Percentiles rank a stretch among this genome's conserved stretches.
phyloP scores from a whole-genome alignment of 1,284 basidiomycete genomes.

The Ceratorhiza oryzae-sativae region DNA sequence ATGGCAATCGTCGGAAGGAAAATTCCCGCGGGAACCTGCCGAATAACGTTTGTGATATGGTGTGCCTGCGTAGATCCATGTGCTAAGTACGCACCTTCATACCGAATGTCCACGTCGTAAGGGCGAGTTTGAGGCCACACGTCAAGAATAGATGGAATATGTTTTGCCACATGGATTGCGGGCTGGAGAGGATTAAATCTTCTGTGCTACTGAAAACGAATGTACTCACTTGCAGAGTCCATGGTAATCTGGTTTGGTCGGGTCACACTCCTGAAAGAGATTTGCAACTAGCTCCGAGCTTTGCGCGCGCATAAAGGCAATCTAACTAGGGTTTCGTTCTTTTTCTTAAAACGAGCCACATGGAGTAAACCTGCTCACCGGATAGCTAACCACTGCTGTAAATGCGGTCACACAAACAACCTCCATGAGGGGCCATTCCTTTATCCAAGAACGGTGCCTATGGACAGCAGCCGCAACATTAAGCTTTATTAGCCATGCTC shows the following conservation, averaged over 20 bases:
- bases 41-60: neutral
- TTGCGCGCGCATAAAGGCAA: conserved; percentile 68
- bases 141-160: conserved; percentile 70
- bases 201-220: neutral
- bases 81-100: conserved; percentile 62
- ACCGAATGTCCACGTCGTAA: conserved; percentile 78
- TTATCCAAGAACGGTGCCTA: conserved; percentile 62
- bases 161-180: conserved; percentile 68
- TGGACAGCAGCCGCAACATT: conserved; percentile 70
- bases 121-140: conserved; percentile 63
- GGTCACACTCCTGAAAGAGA: conserved; percentile 75
- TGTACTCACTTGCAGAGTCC: conserved; percentile 72
- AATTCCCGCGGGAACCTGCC: conserved; percentile 72
- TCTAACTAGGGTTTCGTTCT: conserved; percentile 46
- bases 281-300: conserved; percentile 74
- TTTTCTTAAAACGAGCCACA: neutral
- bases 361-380: conserved; percentile 60
- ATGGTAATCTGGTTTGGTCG: conserved; percentile 68
- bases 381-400: conserved; percentile 71
- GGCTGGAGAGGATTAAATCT: conserved; percentile 52
- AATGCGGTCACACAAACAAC: conserved; percentile 67
- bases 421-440: conserved; percentile 69
- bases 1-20: conserved; percentile 77
- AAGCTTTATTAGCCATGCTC: conserved; percentile 67
- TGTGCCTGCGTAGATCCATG: neutral